Evolutionary conservation across 2,329 filamentous ascomycete species (phyloP), one percentile per base, ranked within the genome.

Genomic region (Claviceps fusiformis): DNA sequence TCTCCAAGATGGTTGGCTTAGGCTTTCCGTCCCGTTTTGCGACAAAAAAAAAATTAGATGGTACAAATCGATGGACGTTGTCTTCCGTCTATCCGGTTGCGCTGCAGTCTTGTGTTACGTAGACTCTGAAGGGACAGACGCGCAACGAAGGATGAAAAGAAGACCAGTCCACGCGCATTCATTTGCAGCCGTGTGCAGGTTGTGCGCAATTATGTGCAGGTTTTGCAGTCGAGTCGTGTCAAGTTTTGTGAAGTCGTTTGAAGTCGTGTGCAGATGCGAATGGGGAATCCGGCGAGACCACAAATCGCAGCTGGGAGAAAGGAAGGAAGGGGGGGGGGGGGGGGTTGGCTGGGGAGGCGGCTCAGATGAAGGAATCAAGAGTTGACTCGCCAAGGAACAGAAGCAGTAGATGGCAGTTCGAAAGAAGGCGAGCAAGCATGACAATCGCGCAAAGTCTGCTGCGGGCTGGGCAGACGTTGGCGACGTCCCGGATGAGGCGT

Each of bases 61-160:
- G 56, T 53, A 54, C 54, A 55, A 57, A 57, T 51, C 41, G 54
- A 37, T 54, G 59, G 54, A 56, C 45, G 56, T 58, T 56, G 58
- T 59, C 47, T 55, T 56, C 59, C 60, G 60, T 57, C 50, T 56
- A 56, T 55, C 57, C 58, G 57, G 57, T 61, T 56, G 60, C 55
- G 57, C 58, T 55, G 60, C 60, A 63, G 58, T 39, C 50, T 57
- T 57, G 61, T 63, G 58, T 53, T 45, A 62, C 61, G 45, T 17
- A 35, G 48, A 48, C 24, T 54, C 54, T 29, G 51, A 45, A 10
- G n/a, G 19, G 19, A 19, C 19, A 52, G 52, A 45, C 39, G 50
- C 49, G 50, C 50, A 51, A 53, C 19, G 19, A 19, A 19, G 19
- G 19, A 19, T 19, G 45, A 43, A 55, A 47, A 44, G 31, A 31